These are phyloP conservation scores for Isabelozyma pseudorhagii DNA, from an alignment of 805 yeast species.

Conservation along the genomic window DNA sequence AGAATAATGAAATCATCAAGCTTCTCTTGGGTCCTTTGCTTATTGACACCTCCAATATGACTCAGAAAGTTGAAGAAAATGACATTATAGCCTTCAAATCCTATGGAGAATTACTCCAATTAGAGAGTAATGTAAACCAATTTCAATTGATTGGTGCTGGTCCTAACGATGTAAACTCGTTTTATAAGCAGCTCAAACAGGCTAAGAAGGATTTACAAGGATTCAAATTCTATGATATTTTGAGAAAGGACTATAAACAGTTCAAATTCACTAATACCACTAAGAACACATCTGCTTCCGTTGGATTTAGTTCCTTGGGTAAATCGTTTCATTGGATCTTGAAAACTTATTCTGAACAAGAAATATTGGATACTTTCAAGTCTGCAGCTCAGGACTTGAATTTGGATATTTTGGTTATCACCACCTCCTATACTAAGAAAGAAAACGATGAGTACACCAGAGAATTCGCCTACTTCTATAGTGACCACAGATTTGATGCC, in stretches of 20 bases:
- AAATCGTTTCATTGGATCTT: slow-evolving; percentile 57
- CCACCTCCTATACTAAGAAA: slow-evolving; percentile 37
- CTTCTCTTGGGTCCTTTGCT: slow-evolving; percentile 66
- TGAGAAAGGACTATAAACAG: slow-evolving; percentile 82
- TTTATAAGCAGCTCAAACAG: slow-evolving; percentile 25
- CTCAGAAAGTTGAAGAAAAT: slow-evolving; percentile 55
- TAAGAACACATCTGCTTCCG: slow-evolving; percentile 16
- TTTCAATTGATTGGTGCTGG: neutral
- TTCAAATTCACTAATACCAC: slow-evolving; percentile 42
- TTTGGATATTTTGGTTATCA: slow-evolving; percentile 31
- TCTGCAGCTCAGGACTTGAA: slow-evolving; percentile 13
- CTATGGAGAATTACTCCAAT: slow-evolving; percentile 27
- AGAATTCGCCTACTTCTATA: slow-evolving; percentile 29
- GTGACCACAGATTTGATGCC: slow-evolving; percentile 8
- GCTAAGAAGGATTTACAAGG: slow-evolving; percentile 67
- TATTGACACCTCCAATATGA: slow-evolving; percentile 72
- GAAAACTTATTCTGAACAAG: slow-evolving; percentile 16
- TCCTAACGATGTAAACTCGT: slow-evolving; percentile 4
- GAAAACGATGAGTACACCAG: slow-evolving; percentile 29
- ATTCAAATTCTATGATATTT: slow-evolving; percentile 55
- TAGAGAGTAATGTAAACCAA: neutral
- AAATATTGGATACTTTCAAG: slow-evolving; percentile 19
- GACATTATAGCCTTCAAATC: slow-evolving; percentile 48
- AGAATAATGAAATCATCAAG: slow-evolving; percentile 33
- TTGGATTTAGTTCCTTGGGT: slow-evolving; percentile 80